Evolutionary conservation across 2,329 filamentous ascomycete species (phyloP).

Genomic region (Monosporascus sp.): DNA sequence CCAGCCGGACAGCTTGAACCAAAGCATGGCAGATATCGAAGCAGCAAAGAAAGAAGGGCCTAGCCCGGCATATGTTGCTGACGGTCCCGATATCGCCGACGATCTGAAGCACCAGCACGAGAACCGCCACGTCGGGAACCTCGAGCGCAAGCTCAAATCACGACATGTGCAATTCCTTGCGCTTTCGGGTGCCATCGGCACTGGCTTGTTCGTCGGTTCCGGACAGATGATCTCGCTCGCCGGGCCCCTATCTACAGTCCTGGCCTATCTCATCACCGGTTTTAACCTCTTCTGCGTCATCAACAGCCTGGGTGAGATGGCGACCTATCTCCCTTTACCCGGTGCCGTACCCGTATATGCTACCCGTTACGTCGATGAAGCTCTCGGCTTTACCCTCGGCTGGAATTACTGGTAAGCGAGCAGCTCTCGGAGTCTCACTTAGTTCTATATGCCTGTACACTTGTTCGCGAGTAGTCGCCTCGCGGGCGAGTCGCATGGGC

Average conservation of each 20-base stretch:
- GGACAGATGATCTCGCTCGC: slow-evolving; percentile 38
- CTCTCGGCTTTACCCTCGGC: slow-evolving; percentile 42
- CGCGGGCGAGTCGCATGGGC: too few species aligned
- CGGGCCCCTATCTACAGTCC: slow-evolving; percentile 35
- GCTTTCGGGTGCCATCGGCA: slow-evolving; percentile 37
- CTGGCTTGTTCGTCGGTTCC: slow-evolving; percentile 39
- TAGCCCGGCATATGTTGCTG: slow-evolving; percentile 5
- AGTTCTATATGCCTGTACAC: too few species aligned
- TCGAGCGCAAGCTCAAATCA: slow-evolving; percentile 34
- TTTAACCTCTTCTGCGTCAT: slow-evolving; percentile 45
- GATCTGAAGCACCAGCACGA: slow-evolving; percentile 22
- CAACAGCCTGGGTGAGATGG: slow-evolving; percentile 51
- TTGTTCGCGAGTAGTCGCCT: too few species aligned
- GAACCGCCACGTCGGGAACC: slow-evolving; percentile 27
- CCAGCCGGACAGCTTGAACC: too few species aligned
- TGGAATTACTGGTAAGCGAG: slow-evolving; percentile 41
- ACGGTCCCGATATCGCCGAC: slow-evolving; percentile 12
- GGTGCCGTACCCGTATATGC: slow-evolving; percentile 48
- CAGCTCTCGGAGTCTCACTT: too few species aligned
- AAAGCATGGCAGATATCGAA: slow-evolving; percentile 19
- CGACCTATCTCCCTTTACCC: slow-evolving; percentile 55
- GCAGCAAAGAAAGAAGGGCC: slow-evolving; percentile 6
- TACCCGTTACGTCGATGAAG: slow-evolving; percentile 41
- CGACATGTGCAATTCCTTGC: slow-evolving; percentile 38
- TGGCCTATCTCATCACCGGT: slow-evolving; percentile 38